Conservation (phyloP, 331 rosid species). For the Erythrophleum ivorense region DNA sequence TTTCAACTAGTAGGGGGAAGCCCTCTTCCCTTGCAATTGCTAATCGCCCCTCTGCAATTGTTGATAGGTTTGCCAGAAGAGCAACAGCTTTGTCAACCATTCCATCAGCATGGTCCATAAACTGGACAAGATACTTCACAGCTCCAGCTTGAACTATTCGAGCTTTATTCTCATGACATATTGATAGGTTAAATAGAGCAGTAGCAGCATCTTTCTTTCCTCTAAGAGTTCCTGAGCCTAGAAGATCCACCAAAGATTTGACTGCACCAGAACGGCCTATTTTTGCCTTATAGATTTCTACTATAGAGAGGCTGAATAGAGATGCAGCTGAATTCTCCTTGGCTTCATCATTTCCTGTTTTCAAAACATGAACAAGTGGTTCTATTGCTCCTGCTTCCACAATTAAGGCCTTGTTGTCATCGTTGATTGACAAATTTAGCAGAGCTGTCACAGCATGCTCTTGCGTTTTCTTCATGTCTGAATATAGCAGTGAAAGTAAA, state of each 20-base stretch:
- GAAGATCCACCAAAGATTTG: conserved; percentile 87
- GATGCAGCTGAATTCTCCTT: conserved; percentile 95
- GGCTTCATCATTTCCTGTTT: conserved; percentile 79
- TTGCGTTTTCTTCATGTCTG: conserved; percentile 65
- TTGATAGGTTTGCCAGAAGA: conserved; percentile 83
- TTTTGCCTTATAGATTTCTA: conserved; percentile 77
- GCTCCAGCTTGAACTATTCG: conserved; percentile 94
- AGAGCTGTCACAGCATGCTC: conserved; percentile 96
- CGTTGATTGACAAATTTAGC: conserved; percentile 80
- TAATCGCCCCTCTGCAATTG: conserved; percentile 78
- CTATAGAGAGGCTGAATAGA: conserved; percentile 83
- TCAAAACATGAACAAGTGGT: conserved; percentile 80
- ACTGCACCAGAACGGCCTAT: conserved; percentile 93
- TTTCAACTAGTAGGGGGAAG: conserved; percentile 81
- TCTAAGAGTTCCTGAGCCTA: conserved; percentile 77
- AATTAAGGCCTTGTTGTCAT: conserved; percentile 76
- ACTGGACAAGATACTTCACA: conserved; percentile 73
- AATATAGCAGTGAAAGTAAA: conserved; percentile 71
- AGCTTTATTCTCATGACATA: conserved; percentile 89
- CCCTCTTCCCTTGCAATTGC: conserved; percentile 76
- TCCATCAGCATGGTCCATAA: conserved; percentile 69
- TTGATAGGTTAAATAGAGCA: conserved; percentile 86
- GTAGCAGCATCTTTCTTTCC: conserved; percentile 97
- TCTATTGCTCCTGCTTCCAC: conserved; percentile 85
- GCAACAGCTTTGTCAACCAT: conserved; percentile 97